Evolutionary conservation across 2,329 filamentous ascomycete genomes (phyloP).

Genomic region (Phaeophleospora eucalypticola): DNA sequence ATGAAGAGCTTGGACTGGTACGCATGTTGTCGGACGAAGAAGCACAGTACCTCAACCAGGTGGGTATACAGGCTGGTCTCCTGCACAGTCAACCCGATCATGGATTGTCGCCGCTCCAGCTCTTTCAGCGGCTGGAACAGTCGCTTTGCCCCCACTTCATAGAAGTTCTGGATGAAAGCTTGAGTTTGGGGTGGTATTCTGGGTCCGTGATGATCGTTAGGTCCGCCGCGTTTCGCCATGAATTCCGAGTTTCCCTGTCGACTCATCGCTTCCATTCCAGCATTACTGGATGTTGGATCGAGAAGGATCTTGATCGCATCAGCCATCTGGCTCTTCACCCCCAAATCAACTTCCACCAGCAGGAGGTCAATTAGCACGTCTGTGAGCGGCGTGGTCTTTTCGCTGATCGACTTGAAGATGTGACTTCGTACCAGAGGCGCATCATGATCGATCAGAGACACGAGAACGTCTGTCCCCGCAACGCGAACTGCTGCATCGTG

Average conservation of each 20-base stretch:
- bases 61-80: constrained; percentile 89
- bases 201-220: constrained; percentile 16
- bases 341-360: constrained; percentile 84
- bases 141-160: constrained; percentile 77
- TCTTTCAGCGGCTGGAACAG: constrained; percentile 84
- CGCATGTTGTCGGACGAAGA: constrained; percentile 86
- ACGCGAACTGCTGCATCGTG: constrained; percentile 79
- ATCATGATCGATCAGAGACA: constrained; percentile 93
- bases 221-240: constrained; percentile 53
- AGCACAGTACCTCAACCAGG: constrained; percentile 86
- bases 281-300: constrained; percentile 62
- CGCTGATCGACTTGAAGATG: constrained; percentile 85
- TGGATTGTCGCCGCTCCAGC: constrained; percentile 58
- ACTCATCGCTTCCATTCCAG: constrained; percentile 57
- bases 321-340: constrained; percentile 91
- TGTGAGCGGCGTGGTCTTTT: constrained; percentile 79
- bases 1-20: constrained; percentile 86
- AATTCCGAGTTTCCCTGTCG: constrained; percentile 62
- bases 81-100: constrained; percentile 64
- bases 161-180: constrained; percentile 80
- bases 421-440: constrained; percentile 89
- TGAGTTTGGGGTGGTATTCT: constrained; percentile 64
- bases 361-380: constrained; percentile 91
- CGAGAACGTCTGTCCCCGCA: constrained; percentile 87
- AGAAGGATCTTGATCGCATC: constrained; percentile 93